phyloP scores from a whole-genome alignment of 441 rosid species.

The Bruguiera hainesii region DNA sequence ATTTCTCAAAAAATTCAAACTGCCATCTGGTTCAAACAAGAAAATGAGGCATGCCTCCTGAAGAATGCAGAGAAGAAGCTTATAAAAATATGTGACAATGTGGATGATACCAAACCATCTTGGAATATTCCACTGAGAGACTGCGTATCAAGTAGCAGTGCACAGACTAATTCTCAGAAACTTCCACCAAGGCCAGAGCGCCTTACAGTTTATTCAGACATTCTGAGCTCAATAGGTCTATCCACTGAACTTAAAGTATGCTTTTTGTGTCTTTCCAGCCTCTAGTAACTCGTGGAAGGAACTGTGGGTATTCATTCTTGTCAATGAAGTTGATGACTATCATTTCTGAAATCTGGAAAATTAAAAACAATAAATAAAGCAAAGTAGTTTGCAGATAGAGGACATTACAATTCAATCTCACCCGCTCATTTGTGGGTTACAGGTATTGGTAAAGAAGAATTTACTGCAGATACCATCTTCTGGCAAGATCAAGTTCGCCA shows the following conservation, averaged over 20 bases:
- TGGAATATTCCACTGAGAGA: constrained; percentile 69
- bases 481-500: constrained; percentile 70
- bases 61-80: constrained; percentile 55
- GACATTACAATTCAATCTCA: background rate
- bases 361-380: no score
- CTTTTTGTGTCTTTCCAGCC: background rate
- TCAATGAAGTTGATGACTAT: background rate
- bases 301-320: background rate
- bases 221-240: constrained; percentile 59
- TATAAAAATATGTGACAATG: constrained; percentile 53
- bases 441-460: constrained; percentile 69
- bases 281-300: background rate
- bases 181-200: constrained; percentile 65
- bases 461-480: constrained; percentile 44
- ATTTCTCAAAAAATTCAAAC: constrained; percentile 78
- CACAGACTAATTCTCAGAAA: constrained; percentile 30
- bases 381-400: no score
- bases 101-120: constrained; percentile 53
- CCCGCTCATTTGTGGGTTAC: constrained; percentile 12
- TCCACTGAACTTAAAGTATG: constrained; percentile 6
- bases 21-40: constrained; percentile 85
- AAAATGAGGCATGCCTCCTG: constrained; percentile 54
- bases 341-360: background rate
- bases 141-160: constrained; percentile 49
- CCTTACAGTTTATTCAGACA: constrained; percentile 53